Base-by-base conservation (phyloP, 495 filamentous ascomycete species). In the Hypoxylon subgilvum region DNA sequence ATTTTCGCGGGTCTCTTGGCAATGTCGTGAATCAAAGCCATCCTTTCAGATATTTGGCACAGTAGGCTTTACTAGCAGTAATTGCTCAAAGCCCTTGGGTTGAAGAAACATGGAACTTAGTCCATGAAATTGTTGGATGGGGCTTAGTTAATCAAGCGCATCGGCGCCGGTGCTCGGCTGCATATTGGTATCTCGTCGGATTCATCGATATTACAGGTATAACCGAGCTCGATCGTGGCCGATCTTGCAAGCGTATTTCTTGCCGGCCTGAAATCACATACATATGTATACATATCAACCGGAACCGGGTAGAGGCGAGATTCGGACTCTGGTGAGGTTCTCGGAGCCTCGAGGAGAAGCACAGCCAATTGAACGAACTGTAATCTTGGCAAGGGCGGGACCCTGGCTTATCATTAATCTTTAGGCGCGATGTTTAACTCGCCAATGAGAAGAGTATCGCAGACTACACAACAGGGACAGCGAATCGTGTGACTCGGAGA, bases 331-430 rank as follows among this genome's bases (percentile, higher is more conserved):
- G 7, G 34, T 30, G 13, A 40, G 19, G 18, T n/a, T 12, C 13
- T n/a, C 3, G 34, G 43, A 49, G 28, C 14, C 14, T 39, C 12
- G 21, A 32, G 22, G 44, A 38, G 46, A 47, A 28, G 17, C 30
- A 39, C 18, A 32, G 41, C 34, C 40, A 48, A 48, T 30, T 16
- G 47, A 49, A 39, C 22, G 52, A 57, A 63, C 40, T 31, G 40
- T 38, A 9, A 23, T 43, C 59, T 63, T 63, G 52, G 46, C 52
- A 48, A 19, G n/a, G n/a, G n/a, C n/a, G n/a, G 10, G 50, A 46
- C 25, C 52, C 30, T 32, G 7, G 38, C 53, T 54, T 54, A 55
- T 54, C 49, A 23, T n/a, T 5, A 17, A 16, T 38, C 27, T 16
- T 43, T 12, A 9, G 28, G 8, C 28, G 14, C 31, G 19, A 31